Evolutionary conservation across 1,284 basidiomycete genomes (phyloP), one percentile per base, ranked within the genome.

Genomic region (Phenoliferia sp.): DNA sequence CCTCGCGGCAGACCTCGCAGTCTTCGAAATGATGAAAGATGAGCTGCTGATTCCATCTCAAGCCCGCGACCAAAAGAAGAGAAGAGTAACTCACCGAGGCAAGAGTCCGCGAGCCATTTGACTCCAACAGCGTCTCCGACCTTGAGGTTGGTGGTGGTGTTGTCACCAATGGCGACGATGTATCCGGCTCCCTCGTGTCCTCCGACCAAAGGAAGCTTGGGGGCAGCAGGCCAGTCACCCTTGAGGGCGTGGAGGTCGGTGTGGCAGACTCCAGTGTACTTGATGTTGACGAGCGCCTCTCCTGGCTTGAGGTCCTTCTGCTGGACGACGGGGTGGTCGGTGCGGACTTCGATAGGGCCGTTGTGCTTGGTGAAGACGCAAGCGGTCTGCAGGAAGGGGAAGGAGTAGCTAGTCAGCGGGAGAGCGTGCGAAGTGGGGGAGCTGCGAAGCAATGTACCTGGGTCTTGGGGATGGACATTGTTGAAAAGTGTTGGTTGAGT

Each of bases 91-190:
- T 52, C 17, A 52, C 48, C 48, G 58, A 79, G 81, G 76, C 83
- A 91, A 64, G 84, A 86, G 76, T 87, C 83, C 9, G 88, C 88
- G 48, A 90, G 81, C 89, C 90, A 90, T 78, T 94, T 94, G 82
- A 95, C 86, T 9, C 92, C 92, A 58, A 94, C 92, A 17, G 88
- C 84, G 71, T 92, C 87, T 31, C 92, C 90, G 34, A 92, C 69
- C 74, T 82, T 80, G 74, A 82, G 77, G 73, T 86, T 75, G 58
- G 77, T 75, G 36, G 79, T 77, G 0, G 89, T 88, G 76, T 87
- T 82, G 29, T 84, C 82, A 56, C 86, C 91, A 74, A 94, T 88
- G 48, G 90, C 90, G 50, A 94, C 88, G 66, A 94, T 81, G 62
- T 84, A 56, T 16, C 54, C 54, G 28, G 54, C 54, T 17, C 54